Base-by-base conservation (phyloP, 1,284 basidiomycete species). In the Rhodofomes roseus region DNA sequence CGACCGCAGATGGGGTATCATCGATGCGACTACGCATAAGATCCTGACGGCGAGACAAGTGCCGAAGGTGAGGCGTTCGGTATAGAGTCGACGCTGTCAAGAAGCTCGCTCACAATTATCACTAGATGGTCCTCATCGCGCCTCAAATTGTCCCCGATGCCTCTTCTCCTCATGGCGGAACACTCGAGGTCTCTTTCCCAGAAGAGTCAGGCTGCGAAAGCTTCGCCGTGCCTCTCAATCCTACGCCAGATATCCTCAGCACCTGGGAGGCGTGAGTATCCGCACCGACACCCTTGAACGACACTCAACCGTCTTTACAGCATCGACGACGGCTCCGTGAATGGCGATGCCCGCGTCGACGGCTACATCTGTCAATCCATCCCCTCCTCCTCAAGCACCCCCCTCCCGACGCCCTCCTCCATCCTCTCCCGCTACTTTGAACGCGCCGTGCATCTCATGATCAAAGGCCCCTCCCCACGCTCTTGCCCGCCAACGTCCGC, bases 1-100 rank as follows among this genome's bases (percentile, higher is more conserved):
- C 66, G 89, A 92, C 68, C 79, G 89, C 62, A 79, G 77, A 70
- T 90, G 87, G 81, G 85, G 82, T 60, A 79, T 91, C 63, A 78
- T 89, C 44, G 86, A 87, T 64, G 79, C 78, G 7, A 70, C 74
- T 5, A 81, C 77, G 3, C 74, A 81, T 54, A 70, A 70, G 5
- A 77, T 88, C 22, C 74, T 91, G 44, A 91, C 90, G 4, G 88
- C 88, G 7, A 80, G 89, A 59, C 81, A 85, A 59, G 71, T 82
- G 18, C 64, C 81, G 29, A 86, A 85, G 80, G 89, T 85, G 67
- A 29, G 76, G 58, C 23, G 20, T 25, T 9, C 14, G 29, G 39
- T 48, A n/a, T 48, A n/a, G n/a, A n/a, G n/a, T n/a, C n/a, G n/a
- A n/a, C n/a, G n/a, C n/a, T n/a, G n/a, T n/a, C n/a, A n/a, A n/a